phyloP scores from a whole-genome alignment of 2,329 filamentous ascomycete species.

The Tolypocladium sp. region DNA sequence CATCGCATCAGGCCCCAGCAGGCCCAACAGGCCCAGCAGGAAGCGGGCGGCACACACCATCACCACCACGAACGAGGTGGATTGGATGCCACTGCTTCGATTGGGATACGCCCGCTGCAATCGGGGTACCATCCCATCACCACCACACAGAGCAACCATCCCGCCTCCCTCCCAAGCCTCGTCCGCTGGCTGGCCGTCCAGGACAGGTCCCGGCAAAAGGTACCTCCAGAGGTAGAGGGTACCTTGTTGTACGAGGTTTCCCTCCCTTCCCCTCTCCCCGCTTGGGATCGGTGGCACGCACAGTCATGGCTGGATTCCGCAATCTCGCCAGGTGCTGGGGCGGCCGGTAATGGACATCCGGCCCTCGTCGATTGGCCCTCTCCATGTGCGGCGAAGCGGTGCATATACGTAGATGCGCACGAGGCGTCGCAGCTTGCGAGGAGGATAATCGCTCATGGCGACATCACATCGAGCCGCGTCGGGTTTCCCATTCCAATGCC shows the following conservation, averaged over 20 bases:
- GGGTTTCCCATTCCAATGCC: neutral
- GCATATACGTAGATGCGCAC: neutral
- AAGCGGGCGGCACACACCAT: neutral
- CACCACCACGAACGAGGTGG: neutral
- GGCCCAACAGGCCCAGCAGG: neutral
- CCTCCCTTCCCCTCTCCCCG: neutral
- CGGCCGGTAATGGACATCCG: neutral
- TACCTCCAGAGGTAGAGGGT: neutral
- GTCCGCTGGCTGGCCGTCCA: neutral
- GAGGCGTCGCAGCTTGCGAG: too few species aligned
- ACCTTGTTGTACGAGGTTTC: neutral
- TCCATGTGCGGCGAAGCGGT: neutral
- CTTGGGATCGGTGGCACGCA: neutral
- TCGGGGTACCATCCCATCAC: neutral
- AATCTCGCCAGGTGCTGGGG: neutral
- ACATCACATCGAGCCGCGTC: neutral
- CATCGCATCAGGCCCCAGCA: neutral
- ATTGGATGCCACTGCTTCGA: neutral
- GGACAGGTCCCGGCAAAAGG: neutral
- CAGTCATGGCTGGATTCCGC: neutral
- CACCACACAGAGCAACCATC: neutral
- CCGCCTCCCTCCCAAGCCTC: neutral
- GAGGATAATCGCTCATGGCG: neutral
- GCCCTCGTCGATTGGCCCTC: neutral
- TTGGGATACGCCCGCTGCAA: neutral